Base-by-base conservation (phyloP, 164 flowering plant genomes). In the Sextonia rubra region DNA sequence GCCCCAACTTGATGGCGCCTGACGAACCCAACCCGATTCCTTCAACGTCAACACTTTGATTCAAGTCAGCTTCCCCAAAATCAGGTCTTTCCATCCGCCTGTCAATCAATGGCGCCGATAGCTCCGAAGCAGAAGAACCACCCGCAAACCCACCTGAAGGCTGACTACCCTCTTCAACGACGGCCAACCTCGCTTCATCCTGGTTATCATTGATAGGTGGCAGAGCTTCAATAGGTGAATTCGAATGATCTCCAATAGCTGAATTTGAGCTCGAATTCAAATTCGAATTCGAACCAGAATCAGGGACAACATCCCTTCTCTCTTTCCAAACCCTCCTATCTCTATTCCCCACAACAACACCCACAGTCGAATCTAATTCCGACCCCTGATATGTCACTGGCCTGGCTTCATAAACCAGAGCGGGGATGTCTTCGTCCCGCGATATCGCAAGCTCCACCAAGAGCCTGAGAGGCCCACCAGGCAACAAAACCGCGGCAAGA, bases 351-450 rank as follows among this genome's bases (percentile, higher is more conserved):
- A 25, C 61, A 65, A 37, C 80, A n/a, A 75, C 79, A 66, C 77
- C 82, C 55, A 58, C 75, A 15, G 74, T 62, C 12, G 70, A 48
- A 24, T 73, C 30, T 5, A 15, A 30, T 47, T 12, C 80, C 0
- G 79, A 74, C 44, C 79, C 86, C 47, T 79, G 63, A 71, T 60
- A 17, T 47, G 66, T 79, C 52, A 93, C 89, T 1, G 99, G 99
- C 49, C 97, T 76, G 23, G 99, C 98, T 82, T 96, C 97, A 71
- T 96, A 96, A 73, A 96, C 97, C 75, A 96, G 80, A 32, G 99
- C 99, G 0, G 98, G 99, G n/a, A 96, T 92, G 22, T 96, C 97
- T 80, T 96, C 97, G 73, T 96, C 98, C 74, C 99, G 84, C 14
- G 94, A 82, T 7, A 96, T 92, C 0, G 98, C 98, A 66, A 96